Percentiles rank a stretch among this genome's conserved stretches.
These are phyloP conservation scores for Coemansia sp. DNA, from an alignment of 192 early-diverging fungal genomes.

Conservation along the genomic window DNA sequence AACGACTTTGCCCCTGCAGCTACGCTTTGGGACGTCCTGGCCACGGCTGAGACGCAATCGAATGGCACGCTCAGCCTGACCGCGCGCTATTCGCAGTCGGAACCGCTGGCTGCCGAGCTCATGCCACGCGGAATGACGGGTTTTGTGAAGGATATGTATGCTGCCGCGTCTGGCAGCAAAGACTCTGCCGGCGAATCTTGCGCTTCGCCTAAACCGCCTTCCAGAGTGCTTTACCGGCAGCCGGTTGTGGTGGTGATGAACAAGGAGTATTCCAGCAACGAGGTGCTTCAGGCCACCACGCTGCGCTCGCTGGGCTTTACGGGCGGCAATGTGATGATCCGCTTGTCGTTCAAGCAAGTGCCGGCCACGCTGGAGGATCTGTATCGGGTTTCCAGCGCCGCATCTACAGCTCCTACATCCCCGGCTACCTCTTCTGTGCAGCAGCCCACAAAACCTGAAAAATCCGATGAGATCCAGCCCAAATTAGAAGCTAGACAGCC, in stretches of 20 bases:
- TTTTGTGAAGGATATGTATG: slow-evolving; percentile 4
- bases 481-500: neutral
- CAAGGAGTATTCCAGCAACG: slow-evolving; percentile 59
- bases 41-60: slow-evolving; percentile 15
- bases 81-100: neutral
- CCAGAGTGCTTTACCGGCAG: slow-evolving; percentile 21
- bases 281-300: slow-evolving; percentile 63
- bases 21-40: slow-evolving; percentile 64
- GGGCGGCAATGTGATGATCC: slow-evolving; percentile 66
- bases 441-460: neutral
- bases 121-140: slow-evolving; percentile 7
- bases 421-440: neutral
- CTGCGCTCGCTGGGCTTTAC: slow-evolving; percentile 66
- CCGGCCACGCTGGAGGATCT: neutral
- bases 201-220: neutral
- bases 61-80: slow-evolving; percentile 32
- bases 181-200: neutral
- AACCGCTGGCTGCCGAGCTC: neutral
- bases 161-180: slow-evolving; percentile 1
- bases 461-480: neutral
- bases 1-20: slow-evolving; percentile 57
- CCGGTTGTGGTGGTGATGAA: slow-evolving; percentile 32
- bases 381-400: neutral
- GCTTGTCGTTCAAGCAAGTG: slow-evolving; percentile 62
- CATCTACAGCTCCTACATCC: neutral